These are phyloP conservation scores for Lumnitzera racemosa DNA, from an alignment of 345 rosid genomes.

Conservation along the genomic window DNA sequence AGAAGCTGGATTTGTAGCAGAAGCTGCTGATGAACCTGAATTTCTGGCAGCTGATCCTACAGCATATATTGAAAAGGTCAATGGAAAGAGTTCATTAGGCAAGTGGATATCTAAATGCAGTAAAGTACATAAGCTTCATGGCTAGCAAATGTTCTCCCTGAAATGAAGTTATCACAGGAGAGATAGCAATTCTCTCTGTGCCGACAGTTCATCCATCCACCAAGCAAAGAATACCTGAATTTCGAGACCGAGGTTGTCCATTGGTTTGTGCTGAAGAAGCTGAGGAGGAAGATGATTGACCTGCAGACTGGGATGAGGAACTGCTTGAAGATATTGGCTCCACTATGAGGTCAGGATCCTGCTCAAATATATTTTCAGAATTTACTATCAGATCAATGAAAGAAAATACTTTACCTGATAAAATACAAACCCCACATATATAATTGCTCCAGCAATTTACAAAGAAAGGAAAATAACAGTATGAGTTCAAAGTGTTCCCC, in stretches of 20 bases:
- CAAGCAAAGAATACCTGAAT: not conserved
- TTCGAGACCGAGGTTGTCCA: constrained; percentile 43
- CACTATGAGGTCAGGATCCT: constrained; percentile 88
- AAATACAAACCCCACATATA: no score
- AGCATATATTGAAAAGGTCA: constrained; percentile 8
- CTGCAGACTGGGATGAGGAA: constrained; percentile 48
- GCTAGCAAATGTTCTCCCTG: no score
- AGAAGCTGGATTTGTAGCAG: constrained; percentile 49
- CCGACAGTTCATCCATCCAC: no score
- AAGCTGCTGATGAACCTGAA: constrained; percentile 49
- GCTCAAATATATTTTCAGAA: constrained; percentile 9
- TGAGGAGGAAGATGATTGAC: constrained; percentile 50
- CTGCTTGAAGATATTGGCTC: constrained; percentile 67
- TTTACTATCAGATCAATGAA: not conserved
- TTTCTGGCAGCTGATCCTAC: constrained; percentile 64
- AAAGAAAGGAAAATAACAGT: no score
- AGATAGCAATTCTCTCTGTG: not conserved
- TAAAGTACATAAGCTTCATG: no score
- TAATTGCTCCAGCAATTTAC: not conserved
- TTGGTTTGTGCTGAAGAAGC: constrained; percentile 34
- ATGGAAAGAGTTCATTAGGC: not conserved
- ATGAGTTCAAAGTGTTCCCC: no score
- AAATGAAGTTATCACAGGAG: not conserved
- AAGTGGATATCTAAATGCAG: not conserved
- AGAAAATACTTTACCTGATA: no score